Conservation (phyloP, 2,329 filamentous ascomycete genomes). For the Rachicladosporium sp. region DNA sequence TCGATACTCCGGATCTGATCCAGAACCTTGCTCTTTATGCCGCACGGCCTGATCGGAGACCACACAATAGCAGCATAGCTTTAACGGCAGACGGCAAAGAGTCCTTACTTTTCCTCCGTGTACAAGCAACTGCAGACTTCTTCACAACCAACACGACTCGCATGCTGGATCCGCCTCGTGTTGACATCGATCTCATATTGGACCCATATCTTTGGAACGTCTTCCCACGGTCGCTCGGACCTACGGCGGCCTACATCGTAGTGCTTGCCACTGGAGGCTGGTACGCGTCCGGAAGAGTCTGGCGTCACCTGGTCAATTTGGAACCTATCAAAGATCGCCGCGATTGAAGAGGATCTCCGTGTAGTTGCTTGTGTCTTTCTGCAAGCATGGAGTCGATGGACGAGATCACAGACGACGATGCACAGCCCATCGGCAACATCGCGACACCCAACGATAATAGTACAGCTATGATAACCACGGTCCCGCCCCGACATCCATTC, state of each 20-base stretch:
- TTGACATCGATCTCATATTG: slow-evolving; percentile 69
- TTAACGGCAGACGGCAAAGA: slow-evolving; percentile 4
- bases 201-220: slow-evolving; percentile 75
- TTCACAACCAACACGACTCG: slow-evolving; percentile 61
- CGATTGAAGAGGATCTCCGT: too few relatives aligned
- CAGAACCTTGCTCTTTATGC: slow-evolving; percentile 19
- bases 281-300: slow-evolving; percentile 37
- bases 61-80: neutral
- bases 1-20: slow-evolving; percentile 27
- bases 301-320: slow-evolving; percentile 8
- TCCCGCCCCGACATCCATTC: slow-evolving; percentile 20
- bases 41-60: slow-evolving; percentile 9
- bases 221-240: slow-evolving; percentile 63
- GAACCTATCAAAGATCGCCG: too few relatives aligned
- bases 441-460: too few relatives aligned
- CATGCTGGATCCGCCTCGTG: slow-evolving; percentile 62
- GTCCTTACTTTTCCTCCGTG: slow-evolving; percentile 51
- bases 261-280: slow-evolving; percentile 45
- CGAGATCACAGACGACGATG: too few relatives aligned
- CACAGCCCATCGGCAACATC: too few relatives aligned
- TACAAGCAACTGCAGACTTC: slow-evolving; percentile 72
- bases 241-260: slow-evolving; percentile 57
- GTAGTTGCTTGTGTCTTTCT: too few relatives aligned
- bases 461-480: too few relatives aligned
- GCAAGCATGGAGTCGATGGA: too few relatives aligned